Evolutionary conservation across 257 asterid genomes (phyloP), one percentile per base, ranked within the genome.

Genomic region (Petrea volubilis): DNA sequence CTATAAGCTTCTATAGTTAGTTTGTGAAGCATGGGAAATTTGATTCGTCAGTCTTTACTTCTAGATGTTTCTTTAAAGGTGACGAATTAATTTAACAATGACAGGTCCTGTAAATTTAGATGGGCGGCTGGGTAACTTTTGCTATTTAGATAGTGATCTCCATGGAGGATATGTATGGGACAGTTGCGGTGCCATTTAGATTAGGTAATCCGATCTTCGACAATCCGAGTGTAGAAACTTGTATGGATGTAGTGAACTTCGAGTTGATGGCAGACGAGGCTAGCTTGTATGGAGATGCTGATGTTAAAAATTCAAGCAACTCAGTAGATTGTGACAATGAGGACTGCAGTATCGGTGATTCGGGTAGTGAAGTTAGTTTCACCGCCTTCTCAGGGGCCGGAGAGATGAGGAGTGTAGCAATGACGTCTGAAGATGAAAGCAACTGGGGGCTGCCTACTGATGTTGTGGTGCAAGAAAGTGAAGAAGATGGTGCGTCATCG

Each of bases 401-500:
- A 0, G 28, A 50, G 44, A 25, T 81, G 62, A 38, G 43, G 43
- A 38, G 43, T 12, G 4, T 38, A 38, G 77, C 79, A 27, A 68
- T 68, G 75, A 76, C 71, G 15, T 77, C 83, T 0, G 85, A 80
- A 51, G 82, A 80, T 24, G 78, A 74, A 71, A 74, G 77, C 79
- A 64, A 60, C 56, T 82, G 90, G 80, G 43, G 43, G 12, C 59
- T 79, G 57, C 80, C 80, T 53, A 68, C 74, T 43, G 87, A 80
- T 68, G 75, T 65, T 66, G 74, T 66, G 56, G 84, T 72, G 65
- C 83, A 76, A 11, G 92, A 85, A 72, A 82, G 79, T 46, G 98
- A 86, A 56, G 92, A 86, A 41, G 89, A 86, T 28, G 88, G 88
- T 7, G 74, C 72, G 2, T 83, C 85, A 2, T 87, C 93, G 6